Percentiles rank a stretch among this genome's conserved stretches.
Conservation (phyloP, 225 moss, liverwort and hornwort species). For the Marchantia paleacea region DNA sequence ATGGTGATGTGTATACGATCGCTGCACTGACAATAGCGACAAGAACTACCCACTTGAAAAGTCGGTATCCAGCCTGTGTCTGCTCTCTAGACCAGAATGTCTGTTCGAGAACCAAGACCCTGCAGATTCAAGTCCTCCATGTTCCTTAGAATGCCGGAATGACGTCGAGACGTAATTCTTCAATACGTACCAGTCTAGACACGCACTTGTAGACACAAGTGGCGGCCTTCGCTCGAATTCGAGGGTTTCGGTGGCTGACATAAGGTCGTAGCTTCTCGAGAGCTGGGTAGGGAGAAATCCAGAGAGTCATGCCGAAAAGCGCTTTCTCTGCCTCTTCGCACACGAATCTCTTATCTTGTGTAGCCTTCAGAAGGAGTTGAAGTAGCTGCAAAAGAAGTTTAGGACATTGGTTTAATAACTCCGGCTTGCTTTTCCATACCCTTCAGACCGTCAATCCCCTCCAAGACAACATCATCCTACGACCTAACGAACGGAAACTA, state of each 20-base stretch:
- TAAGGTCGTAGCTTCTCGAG: constrained; percentile 87
- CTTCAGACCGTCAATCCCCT: too few relatives aligned
- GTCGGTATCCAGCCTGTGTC: too few relatives aligned
- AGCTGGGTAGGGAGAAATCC: constrained; percentile 61
- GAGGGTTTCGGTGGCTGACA: constrained; percentile 80
- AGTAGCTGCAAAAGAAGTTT: constrained; percentile 54
- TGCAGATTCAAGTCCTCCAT: too few relatives aligned
- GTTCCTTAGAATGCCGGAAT: too few relatives aligned
- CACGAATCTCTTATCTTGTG: constrained; percentile 97
- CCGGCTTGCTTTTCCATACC: too few relatives aligned
- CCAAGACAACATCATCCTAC: too few relatives aligned
- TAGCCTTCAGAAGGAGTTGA: constrained; percentile 90
- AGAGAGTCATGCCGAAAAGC: constrained; percentile 70
- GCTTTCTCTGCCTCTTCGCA: constrained; percentile 96
- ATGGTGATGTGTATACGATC: not conserved
- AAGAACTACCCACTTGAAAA: not conserved
- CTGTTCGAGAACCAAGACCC: too few relatives aligned
- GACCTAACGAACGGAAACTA: too few relatives aligned
- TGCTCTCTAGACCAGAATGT: not conserved
- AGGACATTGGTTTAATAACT: too few relatives aligned
- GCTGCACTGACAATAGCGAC: not conserved
- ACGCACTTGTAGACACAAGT: constrained; percentile 83
- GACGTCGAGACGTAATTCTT: too few relatives aligned
- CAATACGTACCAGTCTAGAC: constrained; percentile 55
- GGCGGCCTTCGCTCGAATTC: constrained; percentile 91